Percentiles rank a stretch among this genome's conserved stretches.
Conservation (phyloP, 306 rosid genomes). For the Mucuna pruriens region DNA sequence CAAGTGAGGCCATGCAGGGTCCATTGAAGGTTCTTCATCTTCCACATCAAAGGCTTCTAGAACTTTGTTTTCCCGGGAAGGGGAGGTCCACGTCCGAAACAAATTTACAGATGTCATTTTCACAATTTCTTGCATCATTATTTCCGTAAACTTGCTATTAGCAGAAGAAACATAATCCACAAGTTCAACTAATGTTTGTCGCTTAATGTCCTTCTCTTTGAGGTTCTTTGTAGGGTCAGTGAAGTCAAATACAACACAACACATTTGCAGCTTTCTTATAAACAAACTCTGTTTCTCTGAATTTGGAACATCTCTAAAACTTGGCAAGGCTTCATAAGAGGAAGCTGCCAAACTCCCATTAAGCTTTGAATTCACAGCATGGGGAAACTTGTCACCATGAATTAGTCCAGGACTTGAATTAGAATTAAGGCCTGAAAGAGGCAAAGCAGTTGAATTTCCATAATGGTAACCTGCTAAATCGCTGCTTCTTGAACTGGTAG, state of each 20-base stretch:
- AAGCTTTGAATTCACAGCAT: constrained; percentile 53
- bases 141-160: constrained; percentile 56
- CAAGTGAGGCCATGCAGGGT: no score
- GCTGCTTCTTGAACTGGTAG: constrained; percentile 49
- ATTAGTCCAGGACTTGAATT: constrained; percentile 22
- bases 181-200: no score
- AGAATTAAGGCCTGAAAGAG: constrained; percentile 37
- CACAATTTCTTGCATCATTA: constrained; percentile 63
- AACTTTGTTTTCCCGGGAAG: constrained; percentile 22
- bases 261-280: no score
- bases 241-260: no score
- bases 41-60: no score
- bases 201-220: no score
- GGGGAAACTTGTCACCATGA: constrained; percentile 49
- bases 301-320: no score
- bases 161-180: no score
- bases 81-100: constrained; percentile 61
- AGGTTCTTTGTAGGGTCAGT: no score
- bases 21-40: no score
- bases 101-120: constrained; percentile 66
- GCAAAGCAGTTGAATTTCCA: constrained; percentile 39
- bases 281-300: no score
- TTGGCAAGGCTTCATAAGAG: constrained; percentile 40
- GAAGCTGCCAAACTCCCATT: constrained; percentile 53
- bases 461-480: constrained; percentile 45